Evolutionary conservation across 352 stramenopile species (phyloP).

Genomic region (Phytophthora pini): DNA sequence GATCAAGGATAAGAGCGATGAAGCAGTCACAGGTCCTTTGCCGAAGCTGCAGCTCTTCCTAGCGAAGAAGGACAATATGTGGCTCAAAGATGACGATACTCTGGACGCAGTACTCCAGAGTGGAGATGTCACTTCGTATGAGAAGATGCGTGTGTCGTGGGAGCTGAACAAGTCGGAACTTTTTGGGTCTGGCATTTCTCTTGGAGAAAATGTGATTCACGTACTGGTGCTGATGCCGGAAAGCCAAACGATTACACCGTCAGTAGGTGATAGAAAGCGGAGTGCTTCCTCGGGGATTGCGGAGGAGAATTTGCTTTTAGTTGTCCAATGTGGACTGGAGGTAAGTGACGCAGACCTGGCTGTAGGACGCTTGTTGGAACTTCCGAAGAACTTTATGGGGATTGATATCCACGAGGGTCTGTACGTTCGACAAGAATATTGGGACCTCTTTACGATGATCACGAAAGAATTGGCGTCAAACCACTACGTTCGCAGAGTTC

Average conservation of each 20-base stretch:
- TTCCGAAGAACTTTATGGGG: no score
- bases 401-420: conserved; percentile 9
- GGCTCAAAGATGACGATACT: not conserved
- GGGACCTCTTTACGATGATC: conserved; percentile 20
- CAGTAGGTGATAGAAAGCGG: no score
- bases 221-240: no score
- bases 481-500: not conserved
- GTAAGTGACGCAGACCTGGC: no score
- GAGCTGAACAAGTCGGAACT: conserved; percentile 16
- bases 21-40: not conserved
- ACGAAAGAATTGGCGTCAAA: not conserved
- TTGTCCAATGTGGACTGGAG: no score
- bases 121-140: conserved; percentile 13
- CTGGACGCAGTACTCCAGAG: conserved; percentile 9
- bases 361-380: no score
- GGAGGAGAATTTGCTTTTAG: no score
- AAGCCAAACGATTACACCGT: no score
- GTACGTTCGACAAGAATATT: conserved; percentile 34
- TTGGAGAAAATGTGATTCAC: not conserved
- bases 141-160: conserved; percentile 18
- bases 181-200: conserved; percentile 14
- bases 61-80: not conserved
- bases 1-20: not conserved
- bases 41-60: not conserved
- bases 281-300: no score